Evolutionary conservation across 2,329 filamentous ascomycete species (phyloP).

Genomic region (Neurospora sp.): DNA sequence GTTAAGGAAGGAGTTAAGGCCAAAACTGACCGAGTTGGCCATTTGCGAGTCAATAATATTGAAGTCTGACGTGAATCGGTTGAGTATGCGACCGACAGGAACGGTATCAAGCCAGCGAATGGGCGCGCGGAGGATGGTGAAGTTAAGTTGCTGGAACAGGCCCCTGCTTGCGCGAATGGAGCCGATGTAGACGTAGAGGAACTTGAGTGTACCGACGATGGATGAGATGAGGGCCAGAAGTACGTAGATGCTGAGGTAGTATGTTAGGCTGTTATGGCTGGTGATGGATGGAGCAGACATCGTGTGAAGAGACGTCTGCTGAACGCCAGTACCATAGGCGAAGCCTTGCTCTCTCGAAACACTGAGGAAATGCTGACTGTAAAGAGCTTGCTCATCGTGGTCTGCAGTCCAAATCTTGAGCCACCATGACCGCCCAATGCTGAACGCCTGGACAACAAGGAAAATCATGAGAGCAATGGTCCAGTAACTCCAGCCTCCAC

Average conservation of each 20-base stretch:
- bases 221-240: conserved; percentile 46
- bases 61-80: conserved; percentile 71
- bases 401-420: conserved; percentile 50
- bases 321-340: conserved; percentile 35
- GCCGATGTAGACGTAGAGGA: conserved; percentile 52
- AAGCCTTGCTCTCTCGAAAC: conserved; percentile 26
- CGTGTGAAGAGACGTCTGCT: conserved; percentile 35
- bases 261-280: conserved; percentile 35
- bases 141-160: conserved; percentile 58
- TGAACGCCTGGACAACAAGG: conserved; percentile 41
- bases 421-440: conserved; percentile 54
- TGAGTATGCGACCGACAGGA: conserved; percentile 65
- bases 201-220: conserved; percentile 51
- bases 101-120: conserved; percentile 75
- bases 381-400: conserved; percentile 24
- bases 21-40: conserved; percentile 51
- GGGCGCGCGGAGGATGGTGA: conserved; percentile 58
- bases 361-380: conserved; percentile 16
- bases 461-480: conserved; percentile 41
- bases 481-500: conserved; percentile 56
- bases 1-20: conserved; percentile 48
- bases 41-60: conserved; percentile 60
- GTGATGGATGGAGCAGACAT: conserved; percentile 20
- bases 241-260: conserved; percentile 61
- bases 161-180: conserved; percentile 59